Evolutionary conservation across 345 rosid species (phyloP).

Genomic region (Anastatica hierochuntica): DNA sequence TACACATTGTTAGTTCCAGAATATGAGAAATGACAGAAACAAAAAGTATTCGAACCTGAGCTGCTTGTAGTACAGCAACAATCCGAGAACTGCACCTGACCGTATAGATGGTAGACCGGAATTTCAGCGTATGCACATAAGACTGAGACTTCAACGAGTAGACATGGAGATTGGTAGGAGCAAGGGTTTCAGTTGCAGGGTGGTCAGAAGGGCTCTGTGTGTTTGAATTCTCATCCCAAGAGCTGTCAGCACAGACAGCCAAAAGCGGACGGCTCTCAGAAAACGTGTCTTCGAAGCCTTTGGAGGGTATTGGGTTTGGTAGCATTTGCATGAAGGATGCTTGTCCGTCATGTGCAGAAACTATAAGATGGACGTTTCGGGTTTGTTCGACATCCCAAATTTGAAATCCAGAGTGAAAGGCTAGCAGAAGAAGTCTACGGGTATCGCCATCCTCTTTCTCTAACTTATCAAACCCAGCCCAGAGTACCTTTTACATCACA

Average conservation of each 20-base stretch:
- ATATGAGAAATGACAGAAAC: neutral
- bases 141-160: constrained; percentile 80
- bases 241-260: constrained; percentile 55
- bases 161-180: constrained; percentile 50
- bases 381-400: constrained; percentile 96
- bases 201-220: constrained; percentile 30
- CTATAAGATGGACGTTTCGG: constrained; percentile 62
- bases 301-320: constrained; percentile 43
- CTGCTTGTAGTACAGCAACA: constrained; percentile 67
- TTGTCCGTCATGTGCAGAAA: constrained; percentile 68
- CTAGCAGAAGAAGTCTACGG: constrained; percentile 66
- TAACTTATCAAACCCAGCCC: constrained; percentile 97
- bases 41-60: constrained; percentile 50
- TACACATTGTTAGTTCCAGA: constrained; percentile 8
- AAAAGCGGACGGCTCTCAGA: constrained; percentile 59
- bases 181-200: constrained; percentile 26
- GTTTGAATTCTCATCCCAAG: constrained; percentile 37
- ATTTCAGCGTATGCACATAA: constrained; percentile 59
- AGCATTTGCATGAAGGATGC: constrained; percentile 80
- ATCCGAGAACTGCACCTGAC: constrained; percentile 86
- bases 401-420: constrained; percentile 83
- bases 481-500: constrained; percentile 60
- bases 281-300: constrained; percentile 38
- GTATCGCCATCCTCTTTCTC: constrained; percentile 39
- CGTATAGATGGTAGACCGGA: constrained; percentile 63